Evolutionary conservation across 306 rosid species (phyloP).

Genomic region (Cicer bijugum): DNA sequence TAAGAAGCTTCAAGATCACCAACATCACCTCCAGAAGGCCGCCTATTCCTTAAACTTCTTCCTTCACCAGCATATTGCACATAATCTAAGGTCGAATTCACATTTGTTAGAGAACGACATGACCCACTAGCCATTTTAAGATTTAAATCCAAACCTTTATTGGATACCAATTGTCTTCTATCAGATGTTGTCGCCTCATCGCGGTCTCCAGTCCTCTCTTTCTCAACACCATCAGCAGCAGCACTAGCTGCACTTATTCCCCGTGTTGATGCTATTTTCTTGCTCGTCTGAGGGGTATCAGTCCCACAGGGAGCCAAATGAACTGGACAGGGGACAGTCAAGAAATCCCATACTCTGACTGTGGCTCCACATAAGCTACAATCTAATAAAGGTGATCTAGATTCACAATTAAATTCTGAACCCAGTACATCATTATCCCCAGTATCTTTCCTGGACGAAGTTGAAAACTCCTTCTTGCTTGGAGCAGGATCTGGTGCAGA

Average conservation of each 20-base stretch:
- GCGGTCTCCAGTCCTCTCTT: constrained; percentile 78
- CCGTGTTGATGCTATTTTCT: constrained; percentile 85
- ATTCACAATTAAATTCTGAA: constrained; percentile 65
- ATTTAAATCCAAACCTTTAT: constrained; percentile 65
- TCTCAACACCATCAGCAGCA: constrained; percentile 73
- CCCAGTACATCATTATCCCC: constrained; percentile 51
- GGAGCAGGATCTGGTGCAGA: constrained; percentile 55
- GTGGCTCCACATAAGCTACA: constrained; percentile 98
- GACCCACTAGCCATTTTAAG: constrained; percentile 75
- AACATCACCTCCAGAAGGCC: constrained; percentile 81
- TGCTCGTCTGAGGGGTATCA: constrained; percentile 85
- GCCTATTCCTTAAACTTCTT: constrained; percentile 70
- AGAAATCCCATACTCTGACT: constrained; percentile 82
- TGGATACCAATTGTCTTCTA: constrained; percentile 54
- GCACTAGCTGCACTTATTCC: constrained; percentile 96
- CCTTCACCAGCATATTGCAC: constrained; percentile 65
- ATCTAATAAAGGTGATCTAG: constrained; percentile 87
- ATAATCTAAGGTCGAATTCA: constrained; percentile 55
- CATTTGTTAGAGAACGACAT: constrained; percentile 58
- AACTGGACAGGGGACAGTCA: constrained; percentile 78
- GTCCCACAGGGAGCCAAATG: constrained; percentile 70
- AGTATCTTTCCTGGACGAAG: constrained; percentile 53
- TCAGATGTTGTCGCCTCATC: constrained; percentile 91
- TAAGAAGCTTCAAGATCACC: constrained; percentile 84
- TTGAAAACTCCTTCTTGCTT: constrained; percentile 53